These are phyloP conservation scores for Theileria equi DNA, from an alignment of 169 alveolate genomes.

Conservation along the genomic window DNA sequence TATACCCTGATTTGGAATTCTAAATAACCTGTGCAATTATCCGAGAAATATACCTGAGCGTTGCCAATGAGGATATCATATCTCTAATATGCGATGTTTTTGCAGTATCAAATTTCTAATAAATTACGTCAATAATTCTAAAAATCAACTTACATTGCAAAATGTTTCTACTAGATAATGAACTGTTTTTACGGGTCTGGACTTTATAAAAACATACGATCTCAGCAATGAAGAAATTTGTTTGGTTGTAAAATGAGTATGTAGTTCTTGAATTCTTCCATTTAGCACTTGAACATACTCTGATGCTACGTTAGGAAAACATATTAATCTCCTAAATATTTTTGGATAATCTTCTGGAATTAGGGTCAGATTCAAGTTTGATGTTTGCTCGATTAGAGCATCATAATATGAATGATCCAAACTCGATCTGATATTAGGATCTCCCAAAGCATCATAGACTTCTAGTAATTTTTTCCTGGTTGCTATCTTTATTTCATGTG, in stretches of 20 bases:
- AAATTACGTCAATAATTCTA: neutral
- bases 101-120: constrained; percentile 18
- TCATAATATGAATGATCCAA: constrained; percentile 25
- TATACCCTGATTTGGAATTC: neutral
- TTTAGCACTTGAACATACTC: constrained; percentile 20
- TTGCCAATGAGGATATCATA: constrained; percentile 38
- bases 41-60: constrained; percentile 2
- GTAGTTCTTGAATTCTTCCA: constrained; percentile 20
- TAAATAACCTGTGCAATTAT: neutral
- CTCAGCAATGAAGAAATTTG: constrained; percentile 42
- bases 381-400: constrained; percentile 30
- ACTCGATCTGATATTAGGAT: neutral
- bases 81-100: constrained; percentile 58
- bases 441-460: constrained; percentile 18
- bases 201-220: constrained; percentile 24
- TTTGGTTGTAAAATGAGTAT: constrained; percentile 22
- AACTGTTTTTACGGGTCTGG: constrained; percentile 42
- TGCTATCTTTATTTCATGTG: constrained; percentile 24
- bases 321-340: constrained; percentile 1
- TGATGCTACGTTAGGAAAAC: neutral
- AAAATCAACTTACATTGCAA: constrained; percentile 19
- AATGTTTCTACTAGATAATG: constrained; percentile 31
- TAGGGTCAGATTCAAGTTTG: constrained; percentile 8
- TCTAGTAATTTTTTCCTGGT: constrained; percentile 16
- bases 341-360: constrained; percentile 47